Conservation (phyloP, 2,329 filamentous ascomycete genomes). For the Hymenoscyphus linearis region DNA sequence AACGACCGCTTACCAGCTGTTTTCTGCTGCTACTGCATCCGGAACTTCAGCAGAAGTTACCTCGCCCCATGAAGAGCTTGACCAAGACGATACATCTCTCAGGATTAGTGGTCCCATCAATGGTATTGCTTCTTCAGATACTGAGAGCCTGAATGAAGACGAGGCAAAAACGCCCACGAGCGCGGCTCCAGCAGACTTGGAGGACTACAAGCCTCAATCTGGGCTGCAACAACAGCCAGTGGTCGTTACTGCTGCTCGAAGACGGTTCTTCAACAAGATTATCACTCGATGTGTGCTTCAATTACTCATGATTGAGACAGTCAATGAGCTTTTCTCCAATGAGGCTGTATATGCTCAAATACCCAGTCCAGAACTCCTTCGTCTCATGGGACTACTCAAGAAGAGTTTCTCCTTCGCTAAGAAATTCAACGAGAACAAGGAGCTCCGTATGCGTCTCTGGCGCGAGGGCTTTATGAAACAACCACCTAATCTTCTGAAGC, state of each 20-base stretch:
- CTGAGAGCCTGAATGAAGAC: constrained; percentile 29
- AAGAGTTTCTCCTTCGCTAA: constrained; percentile 96
- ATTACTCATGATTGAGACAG: constrained; percentile 98
- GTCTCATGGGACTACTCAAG: constrained; percentile 90
- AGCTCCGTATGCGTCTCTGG: constrained; percentile 90
- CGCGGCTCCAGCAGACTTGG: constrained; percentile 36
- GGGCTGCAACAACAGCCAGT: constrained; percentile 81
- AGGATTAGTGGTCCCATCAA: constrained; percentile 57
- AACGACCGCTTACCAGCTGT: constrained; percentile 91
- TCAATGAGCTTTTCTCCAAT: constrained; percentile 97
- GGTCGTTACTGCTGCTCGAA: constrained; percentile 85
- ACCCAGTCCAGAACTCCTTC: constrained; percentile 80
- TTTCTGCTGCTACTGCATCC: constrained; percentile 67
- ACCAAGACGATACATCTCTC: constrained; percentile 46
- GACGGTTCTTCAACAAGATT: constrained; percentile 97
- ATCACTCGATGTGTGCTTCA: constrained; percentile 98
- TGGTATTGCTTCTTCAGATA: constrained; percentile 31
- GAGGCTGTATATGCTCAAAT: constrained; percentile 92
- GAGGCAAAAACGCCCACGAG: constrained; percentile 26
- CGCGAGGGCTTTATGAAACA: constrained; percentile 99
- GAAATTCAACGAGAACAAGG: constrained; percentile 96
- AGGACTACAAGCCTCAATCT: constrained; percentile 80
- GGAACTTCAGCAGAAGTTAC: constrained; percentile 46
- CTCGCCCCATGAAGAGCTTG: constrained; percentile 25
- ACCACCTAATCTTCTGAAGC: constrained; percentile 93